Percentiles rank a stretch among this genome's conserved stretches.
Conservation (phyloP, 2,329 filamentous ascomycete genomes). For the Phialophora chinensis region DNA sequence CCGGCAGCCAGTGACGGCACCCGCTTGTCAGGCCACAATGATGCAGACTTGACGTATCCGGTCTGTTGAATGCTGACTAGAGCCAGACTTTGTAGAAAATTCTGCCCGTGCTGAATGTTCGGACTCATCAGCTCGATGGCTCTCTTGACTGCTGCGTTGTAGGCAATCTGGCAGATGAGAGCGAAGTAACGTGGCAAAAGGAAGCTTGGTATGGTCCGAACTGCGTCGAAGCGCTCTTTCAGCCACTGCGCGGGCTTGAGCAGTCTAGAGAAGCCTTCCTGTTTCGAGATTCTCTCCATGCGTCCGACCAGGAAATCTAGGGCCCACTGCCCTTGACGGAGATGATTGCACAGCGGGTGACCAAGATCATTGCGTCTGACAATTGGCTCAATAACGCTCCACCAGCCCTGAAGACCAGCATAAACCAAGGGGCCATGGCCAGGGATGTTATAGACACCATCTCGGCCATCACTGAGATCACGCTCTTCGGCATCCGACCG, state of each 20-base stretch:
- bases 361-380: slow-evolving; percentile 89
- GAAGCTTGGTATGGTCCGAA: slow-evolving; percentile 84
- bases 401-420: slow-evolving; percentile 97
- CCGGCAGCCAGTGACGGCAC: slow-evolving; percentile 91
- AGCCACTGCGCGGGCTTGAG: slow-evolving; percentile 76
- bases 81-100: slow-evolving; percentile 84
- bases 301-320: slow-evolving; percentile 84
- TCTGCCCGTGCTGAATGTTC: slow-evolving; percentile 79
- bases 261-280: slow-evolving; percentile 67
- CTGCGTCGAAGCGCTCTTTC: slow-evolving; percentile 80
- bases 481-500: slow-evolving; percentile 87
- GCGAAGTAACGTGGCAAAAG: slow-evolving; percentile 92
- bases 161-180: slow-evolving; percentile 83
- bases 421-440: slow-evolving; percentile 85
- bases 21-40: slow-evolving; percentile 81
- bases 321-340: slow-evolving; percentile 89
- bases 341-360: slow-evolving; percentile 90
- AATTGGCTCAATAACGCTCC: slow-evolving; percentile 85
- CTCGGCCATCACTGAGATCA: slow-evolving; percentile 76
- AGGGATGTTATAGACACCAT: slow-evolving; percentile 90
- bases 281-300: slow-evolving; percentile 72
- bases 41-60: slow-evolving; percentile 86
- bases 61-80: slow-evolving; percentile 93
- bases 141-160: slow-evolving; percentile 79
- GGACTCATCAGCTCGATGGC: slow-evolving; percentile 78